Percentiles rank a stretch among this genome's conserved stretches.
Evolutionary conservation across 495 filamentous ascomycete species (phyloP).

Genomic region (Jackrogersella minutella): DNA sequence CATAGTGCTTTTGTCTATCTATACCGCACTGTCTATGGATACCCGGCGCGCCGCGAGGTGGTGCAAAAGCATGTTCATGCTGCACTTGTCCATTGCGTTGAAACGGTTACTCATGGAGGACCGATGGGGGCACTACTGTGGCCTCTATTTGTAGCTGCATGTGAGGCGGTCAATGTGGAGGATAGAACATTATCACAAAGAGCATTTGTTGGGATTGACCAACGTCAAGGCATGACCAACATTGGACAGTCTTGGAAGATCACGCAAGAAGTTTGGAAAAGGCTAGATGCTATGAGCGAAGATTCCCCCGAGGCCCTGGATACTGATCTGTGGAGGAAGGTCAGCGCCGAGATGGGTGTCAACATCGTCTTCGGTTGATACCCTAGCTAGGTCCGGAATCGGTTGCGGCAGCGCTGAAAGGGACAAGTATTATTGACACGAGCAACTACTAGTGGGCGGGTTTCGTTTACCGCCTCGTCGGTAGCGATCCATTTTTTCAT

Average conservation of each 20-base stretch:
- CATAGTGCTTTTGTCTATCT: conserved; percentile 69
- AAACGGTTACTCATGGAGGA: conserved; percentile 59
- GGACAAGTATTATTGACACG: not conserved
- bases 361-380: conserved; percentile 63
- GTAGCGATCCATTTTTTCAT: conserved; percentile 6
- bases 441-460: not conserved
- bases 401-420: not conserved
- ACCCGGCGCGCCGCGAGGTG: conserved; percentile 51
- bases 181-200: conserved; percentile 55
- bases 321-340: conserved; percentile 55
- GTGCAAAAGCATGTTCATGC: conserved; percentile 62
- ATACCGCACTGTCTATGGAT: conserved; percentile 61
- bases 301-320: conserved; percentile 30
- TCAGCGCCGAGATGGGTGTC: conserved; percentile 60
- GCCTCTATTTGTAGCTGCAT: conserved; percentile 67
- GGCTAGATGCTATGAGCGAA: conserved; percentile 47
- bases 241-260: conserved; percentile 66
- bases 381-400: not conserved
- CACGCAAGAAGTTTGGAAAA: conserved; percentile 64
- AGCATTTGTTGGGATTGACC: conserved; percentile 59
- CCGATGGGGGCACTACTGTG: conserved; percentile 68
- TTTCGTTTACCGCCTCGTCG: not conserved
- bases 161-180: conserved; percentile 56
- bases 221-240: conserved; percentile 68
- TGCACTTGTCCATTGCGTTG: conserved; percentile 60